Percentiles rank a stretch among this genome's conserved stretches.
phyloP scores from a whole-genome alignment of 768 basidiomycete species.

The Cubamyces sp. region DNA sequence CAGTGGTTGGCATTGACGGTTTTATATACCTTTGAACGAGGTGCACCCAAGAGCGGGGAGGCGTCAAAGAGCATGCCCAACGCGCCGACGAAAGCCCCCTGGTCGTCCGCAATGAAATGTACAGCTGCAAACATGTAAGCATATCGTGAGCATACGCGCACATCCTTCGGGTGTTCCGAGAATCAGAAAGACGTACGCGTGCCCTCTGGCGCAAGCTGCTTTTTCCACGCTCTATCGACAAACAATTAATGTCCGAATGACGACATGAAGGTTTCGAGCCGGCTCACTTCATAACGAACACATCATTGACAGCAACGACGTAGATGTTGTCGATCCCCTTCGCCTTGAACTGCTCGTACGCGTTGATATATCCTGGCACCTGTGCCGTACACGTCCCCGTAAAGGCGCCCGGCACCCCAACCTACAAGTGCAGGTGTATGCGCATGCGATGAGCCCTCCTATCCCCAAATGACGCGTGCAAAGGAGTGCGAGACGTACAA shows the following conservation, averaged over 20 bases:
- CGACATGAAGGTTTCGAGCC: no score
- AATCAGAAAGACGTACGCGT: slow-evolving; percentile 47
- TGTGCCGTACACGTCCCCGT: slow-evolving; percentile 72
- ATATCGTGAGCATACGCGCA: no score
- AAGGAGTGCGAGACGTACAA: slow-evolving; percentile 41
- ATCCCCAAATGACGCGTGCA: neutral
- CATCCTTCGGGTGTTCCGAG: no score
- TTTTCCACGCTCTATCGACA: slow-evolving; percentile 64
- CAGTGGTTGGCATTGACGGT: slow-evolving; percentile 22
- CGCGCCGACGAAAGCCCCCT: slow-evolving; percentile 46
- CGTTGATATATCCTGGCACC: slow-evolving; percentile 62
- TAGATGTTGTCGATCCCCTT: slow-evolving; percentile 76
- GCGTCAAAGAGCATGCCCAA: slow-evolving; percentile 52
- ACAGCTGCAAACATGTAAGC: slow-evolving; percentile 29
- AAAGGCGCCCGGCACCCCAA: slow-evolving; percentile 80
- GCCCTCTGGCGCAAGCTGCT: slow-evolving; percentile 57
- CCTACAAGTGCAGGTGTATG: slow-evolving; percentile 38
- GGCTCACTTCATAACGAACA: slow-evolving; percentile 59
- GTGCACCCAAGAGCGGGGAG: slow-evolving; percentile 61
- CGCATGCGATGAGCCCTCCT: neutral
- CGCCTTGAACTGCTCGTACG: slow-evolving; percentile 69
- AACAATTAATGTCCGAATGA: neutral
- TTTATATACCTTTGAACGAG: slow-evolving; percentile 54
- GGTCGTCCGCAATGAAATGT: slow-evolving; percentile 58
- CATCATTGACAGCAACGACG: slow-evolving; percentile 79